phyloP scores from a whole-genome alignment of 139 green algal species.

The Tetradesmus obliquus region DNA sequence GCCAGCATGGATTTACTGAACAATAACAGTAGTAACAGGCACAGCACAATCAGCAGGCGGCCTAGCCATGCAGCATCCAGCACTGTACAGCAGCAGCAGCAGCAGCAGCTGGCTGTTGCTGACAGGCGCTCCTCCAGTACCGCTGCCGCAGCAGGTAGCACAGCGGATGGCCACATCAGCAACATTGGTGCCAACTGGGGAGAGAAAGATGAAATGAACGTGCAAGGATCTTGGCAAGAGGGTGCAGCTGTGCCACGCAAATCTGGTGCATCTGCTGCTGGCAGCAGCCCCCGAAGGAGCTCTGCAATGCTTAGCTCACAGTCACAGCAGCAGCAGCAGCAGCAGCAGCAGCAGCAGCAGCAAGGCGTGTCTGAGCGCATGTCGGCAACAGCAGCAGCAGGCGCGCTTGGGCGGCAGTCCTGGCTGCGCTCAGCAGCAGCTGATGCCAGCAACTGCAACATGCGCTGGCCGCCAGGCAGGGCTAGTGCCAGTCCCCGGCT shows the following conservation, averaged over 20 bases:
- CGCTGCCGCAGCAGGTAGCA: background rate
- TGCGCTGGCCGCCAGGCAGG: background rate
- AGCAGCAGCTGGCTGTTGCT: background rate
- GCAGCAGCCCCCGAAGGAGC: too few species aligned
- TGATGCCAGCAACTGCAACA: background rate
- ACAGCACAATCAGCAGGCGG: background rate
- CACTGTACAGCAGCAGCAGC: background rate
- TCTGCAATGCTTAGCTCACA: background rate
- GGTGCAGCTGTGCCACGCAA: background rate
- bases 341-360: background rate
- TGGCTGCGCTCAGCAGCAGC: background rate
- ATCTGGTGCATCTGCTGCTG: background rate
- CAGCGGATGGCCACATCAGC: background rate
- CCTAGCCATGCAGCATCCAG: background rate
- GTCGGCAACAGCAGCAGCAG: background rate
- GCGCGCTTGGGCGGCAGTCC: background rate
- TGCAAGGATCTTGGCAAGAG: too few species aligned
- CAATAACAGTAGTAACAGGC: background rate
- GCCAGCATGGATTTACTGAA: background rate
- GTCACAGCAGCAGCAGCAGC: background rate
- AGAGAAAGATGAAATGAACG: too few species aligned
- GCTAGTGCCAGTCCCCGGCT: too few species aligned
- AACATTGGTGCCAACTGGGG: too few species aligned
- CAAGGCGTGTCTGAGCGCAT: background rate
- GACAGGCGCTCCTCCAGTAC: too few species aligned